Evolutionary conservation across 129 eudicot genomes (phyloP), one percentile per base, ranked within the genome.

Genomic region (Flaveria ramosissima): DNA sequence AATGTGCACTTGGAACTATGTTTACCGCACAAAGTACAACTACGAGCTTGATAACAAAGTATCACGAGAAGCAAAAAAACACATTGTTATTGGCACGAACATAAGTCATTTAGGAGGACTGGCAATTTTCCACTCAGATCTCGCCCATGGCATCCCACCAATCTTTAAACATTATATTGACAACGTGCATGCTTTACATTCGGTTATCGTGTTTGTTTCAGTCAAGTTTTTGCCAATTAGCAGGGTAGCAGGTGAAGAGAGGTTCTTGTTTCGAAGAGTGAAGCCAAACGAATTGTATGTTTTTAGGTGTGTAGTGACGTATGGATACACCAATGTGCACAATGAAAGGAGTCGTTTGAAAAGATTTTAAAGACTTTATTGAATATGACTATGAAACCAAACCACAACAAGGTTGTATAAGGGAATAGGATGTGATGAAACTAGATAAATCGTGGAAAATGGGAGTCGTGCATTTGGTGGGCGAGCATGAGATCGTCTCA

Each of bases 81-180:
- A 80, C 23, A 75, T 87, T 1, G 69, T 83, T 4, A 59, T 1
- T 0, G 78, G 81, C 10, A 55, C 76, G 0, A 77, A 70, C 14
- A 52, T 85, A 0, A 55, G 23, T 14, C 82, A 84, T 9, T 27
- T 92, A 27, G 88, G 85, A 0, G 92, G 97, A 14, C 72, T 89
- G 4, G 92, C 96, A 11, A 74, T 92, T 26, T 92, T 92, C 72
- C 85, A 92, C 81, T 89, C 96, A 0, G 97, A 89, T 69, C 86
- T 92, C 4, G 93, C 86, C 4, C 93, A 88, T 9, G 96, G 97
- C 0, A 89, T 92, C 42, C 93, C 88, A 6, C 97, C 97, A 0
- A 89, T 92, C 26, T 92, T 92, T 75, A 77, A 84, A 75, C 92
- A 92, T 23, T 92, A 89, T 51, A 71, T 86, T 23, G 88, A 75